Evolutionary conservation across 202 grass and related monocot genomes (phyloP), one percentile per base, ranked within the genome.

Genomic region (Zizania palustris): DNA sequence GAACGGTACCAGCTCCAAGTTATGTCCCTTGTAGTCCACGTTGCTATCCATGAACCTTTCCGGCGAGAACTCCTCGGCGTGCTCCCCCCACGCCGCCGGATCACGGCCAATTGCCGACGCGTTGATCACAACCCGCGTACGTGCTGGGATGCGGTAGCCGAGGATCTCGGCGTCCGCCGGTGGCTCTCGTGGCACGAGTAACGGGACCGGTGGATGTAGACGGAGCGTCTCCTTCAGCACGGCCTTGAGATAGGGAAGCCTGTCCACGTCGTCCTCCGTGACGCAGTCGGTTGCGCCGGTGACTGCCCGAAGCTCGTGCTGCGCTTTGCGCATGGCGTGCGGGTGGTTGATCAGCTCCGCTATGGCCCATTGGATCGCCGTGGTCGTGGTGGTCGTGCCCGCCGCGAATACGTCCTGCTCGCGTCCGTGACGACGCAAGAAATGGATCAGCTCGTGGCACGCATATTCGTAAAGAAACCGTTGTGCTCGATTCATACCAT

Each of bases 321-420:
- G 86, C 5, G 75, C 45, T 63, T 21, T 89, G 6, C 63, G 51
- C 86, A 84, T 86, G 48, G 45, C 42, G 37, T 6, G 4, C 0
- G 90, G 90, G 67, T 89, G 69, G 0, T 22, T 82, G 20, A 89
- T 64, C 44, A 93, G 80, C 84, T 93, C 83, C 8, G 86, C 76
- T n/a, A 89, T 89, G 60, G 84, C 46, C 86, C 86, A 93, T 40
- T 87, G 80, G 63, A 89, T 66, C 61, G 6, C 50, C 48, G 83
- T 79, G 9, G 1, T 49, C 0, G 54, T 28, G 0, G 76, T 89
- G 74, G 87, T 76, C 3, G 86, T 87, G 36, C 80, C 84, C 0
- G 56, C 90, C 22, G 67, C 39, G 78, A 93, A 89, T 75, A 89
- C 84, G 65, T 93, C 84, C 90, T 92, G 82, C 46, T 45, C 13